Evolutionary conservation across 2,329 filamentous ascomycete genomes (phyloP).

Genomic region (Leptographium procerum): DNA sequence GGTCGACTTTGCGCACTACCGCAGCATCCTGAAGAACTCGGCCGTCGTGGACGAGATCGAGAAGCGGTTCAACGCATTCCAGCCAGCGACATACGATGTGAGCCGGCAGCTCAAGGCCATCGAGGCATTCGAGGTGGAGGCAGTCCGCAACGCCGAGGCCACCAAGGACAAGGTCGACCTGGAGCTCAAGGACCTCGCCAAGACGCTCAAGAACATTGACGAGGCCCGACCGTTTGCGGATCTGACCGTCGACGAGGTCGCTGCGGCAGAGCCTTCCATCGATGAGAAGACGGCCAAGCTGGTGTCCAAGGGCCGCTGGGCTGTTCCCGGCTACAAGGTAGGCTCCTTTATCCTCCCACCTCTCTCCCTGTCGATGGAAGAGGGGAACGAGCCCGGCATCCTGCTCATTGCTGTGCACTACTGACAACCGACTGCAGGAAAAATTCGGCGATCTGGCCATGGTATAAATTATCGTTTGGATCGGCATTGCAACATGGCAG

Average conservation of each 20-base stretch:
- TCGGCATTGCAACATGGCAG: conserved; percentile 17
- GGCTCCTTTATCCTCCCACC: too few species aligned
- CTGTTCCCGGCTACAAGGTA: conserved; percentile 98
- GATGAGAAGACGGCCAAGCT: conserved; percentile 93
- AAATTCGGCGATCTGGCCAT: conserved; percentile 97
- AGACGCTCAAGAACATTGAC: conserved; percentile 96
- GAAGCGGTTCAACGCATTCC: conserved; percentile 85
- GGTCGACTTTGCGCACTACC: conserved; percentile 92
- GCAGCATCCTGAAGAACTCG: conserved; percentile 86
- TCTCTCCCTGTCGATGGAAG: conserved; percentile 17
- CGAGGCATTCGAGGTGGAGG: conserved; percentile 94
- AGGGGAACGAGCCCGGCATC: not conserved
- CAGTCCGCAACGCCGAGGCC: conserved; percentile 89
- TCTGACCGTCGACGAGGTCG: conserved; percentile 94
- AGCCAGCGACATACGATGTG: conserved; percentile 89
- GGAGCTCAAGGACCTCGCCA: conserved; percentile 86
- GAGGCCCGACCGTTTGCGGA: conserved; percentile 91
- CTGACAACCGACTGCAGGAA: conserved; percentile 58
- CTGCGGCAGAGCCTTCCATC: conserved; percentile 86
- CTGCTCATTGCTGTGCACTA: conserved; percentile 1
- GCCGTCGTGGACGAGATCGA: conserved; percentile 94
- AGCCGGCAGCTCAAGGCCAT: conserved; percentile 93
- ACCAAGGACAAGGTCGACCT: conserved; percentile 94
- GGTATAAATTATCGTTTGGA: conserved; percentile 48
- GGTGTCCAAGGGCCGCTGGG: conserved; percentile 96